Conservation (phyloP, 2,329 filamentous ascomycete genomes). For the Aaosphaeria arxii region DNA sequence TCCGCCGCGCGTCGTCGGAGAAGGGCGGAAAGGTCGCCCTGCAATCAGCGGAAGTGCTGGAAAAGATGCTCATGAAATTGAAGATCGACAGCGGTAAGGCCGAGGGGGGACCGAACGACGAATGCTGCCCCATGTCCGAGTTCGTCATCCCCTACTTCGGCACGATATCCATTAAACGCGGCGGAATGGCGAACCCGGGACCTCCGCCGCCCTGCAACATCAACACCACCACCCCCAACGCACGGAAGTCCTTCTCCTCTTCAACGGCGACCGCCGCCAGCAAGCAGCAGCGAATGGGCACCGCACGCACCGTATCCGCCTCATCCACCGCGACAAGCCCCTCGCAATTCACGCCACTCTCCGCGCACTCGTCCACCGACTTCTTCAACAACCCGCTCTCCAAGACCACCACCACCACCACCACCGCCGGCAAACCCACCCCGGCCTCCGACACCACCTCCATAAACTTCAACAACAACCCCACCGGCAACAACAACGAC, state of each 20-base stretch:
- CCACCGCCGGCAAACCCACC: constrained; percentile 11
- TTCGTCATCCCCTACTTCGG: constrained; percentile 43
- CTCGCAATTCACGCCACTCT: constrained; percentile 1
- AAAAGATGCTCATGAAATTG: constrained; percentile 35
- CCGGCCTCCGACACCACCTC: constrained; percentile 9
- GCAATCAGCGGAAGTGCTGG: constrained; percentile 37
- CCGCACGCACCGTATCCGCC: constrained; percentile 7
- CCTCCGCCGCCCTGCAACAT: not conserved
- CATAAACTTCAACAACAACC: not conserved
- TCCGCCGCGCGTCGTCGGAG: constrained; percentile 38
- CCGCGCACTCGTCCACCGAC: not conserved
- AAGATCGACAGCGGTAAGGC: constrained; percentile 9
- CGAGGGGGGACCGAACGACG: constrained; percentile 1
- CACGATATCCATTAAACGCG: constrained; percentile 36
- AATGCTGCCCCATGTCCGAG: constrained; percentile 14
- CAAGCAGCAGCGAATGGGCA: not conserved
- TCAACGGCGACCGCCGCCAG: not conserved
- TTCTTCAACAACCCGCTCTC: constrained; percentile 6
- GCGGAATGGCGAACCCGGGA: constrained; percentile 9
- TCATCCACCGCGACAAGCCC: not conserved
- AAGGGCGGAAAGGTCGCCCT: constrained; percentile 41
- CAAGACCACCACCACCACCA: constrained; percentile 3
- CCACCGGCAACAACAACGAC: constrained; percentile 8
- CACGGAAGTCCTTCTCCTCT: no score
- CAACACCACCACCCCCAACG: not conserved